phyloP scores from a whole-genome alignment of 768 basidiomycete genomes.

The Astraeus odoratus region DNA sequence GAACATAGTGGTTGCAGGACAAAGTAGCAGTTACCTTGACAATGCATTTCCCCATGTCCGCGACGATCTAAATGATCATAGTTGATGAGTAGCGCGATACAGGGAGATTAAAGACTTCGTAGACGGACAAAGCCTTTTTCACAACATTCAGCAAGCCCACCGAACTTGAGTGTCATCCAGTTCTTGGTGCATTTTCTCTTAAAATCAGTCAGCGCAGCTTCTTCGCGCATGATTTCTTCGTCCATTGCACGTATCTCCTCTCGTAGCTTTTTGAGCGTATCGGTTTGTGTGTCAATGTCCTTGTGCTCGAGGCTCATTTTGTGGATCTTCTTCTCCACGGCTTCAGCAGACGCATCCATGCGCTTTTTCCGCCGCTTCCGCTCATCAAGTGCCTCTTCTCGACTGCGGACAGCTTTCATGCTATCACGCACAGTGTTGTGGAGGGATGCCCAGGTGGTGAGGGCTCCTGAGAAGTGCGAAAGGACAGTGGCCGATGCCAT shows the following conservation, averaged over 20 bases:
- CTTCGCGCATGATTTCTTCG: slow-evolving; percentile 76
- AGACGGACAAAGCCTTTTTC: slow-evolving; percentile 63
- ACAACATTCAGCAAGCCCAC: slow-evolving; percentile 74
- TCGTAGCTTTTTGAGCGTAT: slow-evolving; percentile 57
- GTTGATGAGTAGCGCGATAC: background rate
- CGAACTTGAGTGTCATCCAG: slow-evolving; percentile 83
- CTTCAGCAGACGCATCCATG: slow-evolving; percentile 64
- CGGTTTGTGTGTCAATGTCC: slow-evolving; percentile 66
- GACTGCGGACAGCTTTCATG: slow-evolving; percentile 75
- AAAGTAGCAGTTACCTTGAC: slow-evolving; percentile 28
- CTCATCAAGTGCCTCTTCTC: slow-evolving; percentile 79
- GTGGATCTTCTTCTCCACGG: slow-evolving; percentile 80
- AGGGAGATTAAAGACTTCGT: background rate
- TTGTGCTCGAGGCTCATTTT: slow-evolving; percentile 91
- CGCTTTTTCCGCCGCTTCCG: slow-evolving; percentile 62
- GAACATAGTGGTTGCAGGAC: background rate
- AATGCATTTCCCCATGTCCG: slow-evolving; percentile 42
- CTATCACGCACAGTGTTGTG: slow-evolving; percentile 55
- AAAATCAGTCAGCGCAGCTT: slow-evolving; percentile 74
- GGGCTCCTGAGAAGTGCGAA: slow-evolving; percentile 56
- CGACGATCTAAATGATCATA: slow-evolving; percentile 33
- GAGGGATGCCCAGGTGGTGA: slow-evolving; percentile 64
- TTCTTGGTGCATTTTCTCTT: slow-evolving; percentile 64
- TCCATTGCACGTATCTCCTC: slow-evolving; percentile 76
- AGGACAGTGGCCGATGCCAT: slow-evolving; percentile 65